Base-by-base conservation (phyloP, 1,284 basidiomycete genomes). In the Mycosarcoma maydis region DNA sequence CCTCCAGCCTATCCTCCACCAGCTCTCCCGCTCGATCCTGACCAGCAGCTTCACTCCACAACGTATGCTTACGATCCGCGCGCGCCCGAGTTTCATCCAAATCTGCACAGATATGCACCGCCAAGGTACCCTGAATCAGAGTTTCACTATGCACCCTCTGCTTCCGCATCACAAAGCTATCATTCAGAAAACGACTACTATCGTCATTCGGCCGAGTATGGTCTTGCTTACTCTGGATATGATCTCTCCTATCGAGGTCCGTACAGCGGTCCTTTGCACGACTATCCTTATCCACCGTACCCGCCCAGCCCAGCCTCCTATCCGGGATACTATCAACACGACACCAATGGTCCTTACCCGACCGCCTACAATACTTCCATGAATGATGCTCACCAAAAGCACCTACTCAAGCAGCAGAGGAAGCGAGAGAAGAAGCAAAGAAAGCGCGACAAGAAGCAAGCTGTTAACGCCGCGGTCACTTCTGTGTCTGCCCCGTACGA, bases 361-460 rank as follows among this genome's bases (percentile, higher is more conserved):
- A 33, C 27, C 11, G 19, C 30, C 43, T 32, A 39, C 10, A 2
- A 36, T 36, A n/a, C n/a, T n/a, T n/a, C 29, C 47, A 14, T 32
- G 37, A 16, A 50, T 54, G 54, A 38, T 9, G 17, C 20, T 9
- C 49, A 49, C n/a, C 22, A 46, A 7, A 58, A 55, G 36, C 39
- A 36, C 3, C 43, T 67, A 4, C 34, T 40, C 17, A 58, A 57
- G 59, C 50, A 62, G 34, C 50, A 62, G 20, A 62, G 48, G 42
- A 62, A 41, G 29, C 38, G 46, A 38, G 51, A 53, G 19, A 69
- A 62, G 39, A 56, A 55, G 42, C 53, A 34, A n/a, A 51, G 38
- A 20, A 60, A 60, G 47, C 52, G 49, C 26, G 43, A 52, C 14
- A 17, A 34, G 37, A 38, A 50, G 34, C 41, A 47, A 58, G 61